These are phyloP conservation scores for Spiraea crenata DNA, from an alignment of 331 rosid species.

Conservation along the genomic window DNA sequence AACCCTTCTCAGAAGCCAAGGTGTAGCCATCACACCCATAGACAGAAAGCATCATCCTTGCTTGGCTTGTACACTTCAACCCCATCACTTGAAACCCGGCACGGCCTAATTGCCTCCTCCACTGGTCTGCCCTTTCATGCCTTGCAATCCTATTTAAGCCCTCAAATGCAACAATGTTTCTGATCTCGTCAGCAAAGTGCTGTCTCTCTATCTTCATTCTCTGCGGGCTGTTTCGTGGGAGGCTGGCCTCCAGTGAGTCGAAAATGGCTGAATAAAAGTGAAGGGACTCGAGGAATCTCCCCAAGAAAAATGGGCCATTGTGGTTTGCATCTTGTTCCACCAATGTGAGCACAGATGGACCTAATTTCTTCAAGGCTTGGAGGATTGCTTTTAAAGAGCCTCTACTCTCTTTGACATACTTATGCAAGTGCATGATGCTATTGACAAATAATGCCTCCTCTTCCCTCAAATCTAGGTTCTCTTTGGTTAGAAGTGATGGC, in stretches of 20 bases:
- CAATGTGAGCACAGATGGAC: conserved; percentile 51
- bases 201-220: conserved; percentile 65
- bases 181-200: conserved; percentile 55
- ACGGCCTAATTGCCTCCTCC: conserved; percentile 69
- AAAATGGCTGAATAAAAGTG: conserved; percentile 82
- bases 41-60: conserved; percentile 64
- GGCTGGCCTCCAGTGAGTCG: conserved; percentile 63
- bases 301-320: conserved; percentile 78
- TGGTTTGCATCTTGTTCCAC: conserved; percentile 84
- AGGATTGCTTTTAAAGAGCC: conserved; percentile 61
- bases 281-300: conserved; percentile 69
- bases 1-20: conserved; percentile 55
- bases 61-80: conserved; percentile 61
- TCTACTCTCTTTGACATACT: conserved; percentile 64
- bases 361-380: conserved; percentile 60
- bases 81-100: conserved; percentile 71
- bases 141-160: conserved; percentile 62
- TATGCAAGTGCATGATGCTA: conserved; percentile 57
- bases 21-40: conserved; percentile 73
- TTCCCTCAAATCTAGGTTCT: conserved; percentile 59
- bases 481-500: conserved; percentile 50
- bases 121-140: conserved; percentile 66
- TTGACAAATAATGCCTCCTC: conserved; percentile 63
- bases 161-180: conserved; percentile 54
- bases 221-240: conserved; percentile 45